phyloP scores from a whole-genome alignment of 2,329 filamentous ascomycete species.

The Elsinoe perseae region DNA sequence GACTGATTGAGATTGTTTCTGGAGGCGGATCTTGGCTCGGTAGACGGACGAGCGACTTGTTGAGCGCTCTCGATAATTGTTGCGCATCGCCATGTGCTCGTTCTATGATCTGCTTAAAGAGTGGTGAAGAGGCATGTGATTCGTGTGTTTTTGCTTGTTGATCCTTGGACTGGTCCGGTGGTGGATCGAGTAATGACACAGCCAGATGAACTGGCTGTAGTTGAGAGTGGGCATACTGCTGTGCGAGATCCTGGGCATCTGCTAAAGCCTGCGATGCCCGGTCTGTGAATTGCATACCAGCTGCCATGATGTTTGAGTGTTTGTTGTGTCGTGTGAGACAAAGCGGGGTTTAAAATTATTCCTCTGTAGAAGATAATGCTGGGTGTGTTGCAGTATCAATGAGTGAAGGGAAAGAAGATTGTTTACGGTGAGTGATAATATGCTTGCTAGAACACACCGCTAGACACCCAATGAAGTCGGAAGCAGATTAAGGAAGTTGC shows the following conservation, averaged over 20 bases:
- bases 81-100: conserved; percentile 89
- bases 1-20: conserved; percentile 75
- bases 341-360: too few relatives aligned
- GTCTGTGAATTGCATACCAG: conserved; percentile 87
- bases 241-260: conserved; percentile 78
- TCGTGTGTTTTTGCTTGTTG: conserved; percentile 61
- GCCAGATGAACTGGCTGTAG: conserved; percentile 85
- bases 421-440: background rate
- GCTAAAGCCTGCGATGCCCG: conserved; percentile 81
- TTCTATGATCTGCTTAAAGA: conserved; percentile 92
- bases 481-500: background rate
- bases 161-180: conserved; percentile 66
- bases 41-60: conserved; percentile 82
- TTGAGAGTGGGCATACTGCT: conserved; percentile 86
- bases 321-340: background rate
- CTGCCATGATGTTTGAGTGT: conserved; percentile 48
- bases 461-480: background rate
- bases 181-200: conserved; percentile 69
- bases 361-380: too few relatives aligned
- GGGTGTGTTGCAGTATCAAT: background rate
- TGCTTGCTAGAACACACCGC: background rate
- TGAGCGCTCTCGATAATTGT: conserved; percentile 76
- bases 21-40: conserved; percentile 93
- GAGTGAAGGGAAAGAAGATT: background rate
- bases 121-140: conserved; percentile 59